phyloP scores from a whole-genome alignment of 306 rosid species.

The Vigna unguiculata region DNA sequence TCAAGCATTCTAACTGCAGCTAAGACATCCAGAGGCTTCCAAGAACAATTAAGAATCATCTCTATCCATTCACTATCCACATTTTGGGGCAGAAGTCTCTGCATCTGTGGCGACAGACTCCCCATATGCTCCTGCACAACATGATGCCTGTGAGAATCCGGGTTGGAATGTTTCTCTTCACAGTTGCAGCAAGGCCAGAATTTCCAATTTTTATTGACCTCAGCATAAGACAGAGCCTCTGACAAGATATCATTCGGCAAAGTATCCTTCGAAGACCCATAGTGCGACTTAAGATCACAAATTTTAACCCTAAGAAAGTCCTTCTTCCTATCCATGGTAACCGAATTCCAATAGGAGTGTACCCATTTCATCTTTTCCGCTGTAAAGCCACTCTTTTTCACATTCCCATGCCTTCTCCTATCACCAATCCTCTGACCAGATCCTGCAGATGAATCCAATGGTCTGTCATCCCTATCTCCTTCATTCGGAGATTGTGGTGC shows the following conservation, averaged over 20 bases:
- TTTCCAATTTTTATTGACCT: conserved; percentile 75
- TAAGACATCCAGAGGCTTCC: conserved; percentile 83
- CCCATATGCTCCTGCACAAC: conserved; percentile 85
- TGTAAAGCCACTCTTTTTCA: conserved; percentile 67
- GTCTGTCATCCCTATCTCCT: conserved; percentile 65
- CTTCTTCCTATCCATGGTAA: conserved; percentile 70
- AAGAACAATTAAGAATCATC: conserved; percentile 81
- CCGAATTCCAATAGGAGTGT: conserved; percentile 70
- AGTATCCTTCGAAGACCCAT: conserved; percentile 70
- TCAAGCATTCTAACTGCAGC: conserved; percentile 80
- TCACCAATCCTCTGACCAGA: conserved; percentile 72
- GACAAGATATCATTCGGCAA: conserved; percentile 62
- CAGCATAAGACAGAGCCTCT: conserved; percentile 77
- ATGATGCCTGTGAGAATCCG: conserved; percentile 79
- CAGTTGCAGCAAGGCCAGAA: conserved; percentile 90
- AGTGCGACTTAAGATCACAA: conserved; percentile 73
- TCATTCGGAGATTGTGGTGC: conserved; percentile 62
- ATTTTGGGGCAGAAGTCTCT: conserved; percentile 76
- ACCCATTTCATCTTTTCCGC: conserved; percentile 85
- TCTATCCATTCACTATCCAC: conserved; percentile 81
- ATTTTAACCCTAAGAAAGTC: conserved; percentile 72
- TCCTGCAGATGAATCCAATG: conserved; percentile 61
- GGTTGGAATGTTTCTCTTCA: conserved; percentile 59
- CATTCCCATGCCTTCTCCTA: conserved; percentile 62
- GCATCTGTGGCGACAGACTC: conserved; percentile 75